phyloP scores from a whole-genome alignment of 1,284 basidiomycete genomes.

The Takashimella tepidaria region DNA sequence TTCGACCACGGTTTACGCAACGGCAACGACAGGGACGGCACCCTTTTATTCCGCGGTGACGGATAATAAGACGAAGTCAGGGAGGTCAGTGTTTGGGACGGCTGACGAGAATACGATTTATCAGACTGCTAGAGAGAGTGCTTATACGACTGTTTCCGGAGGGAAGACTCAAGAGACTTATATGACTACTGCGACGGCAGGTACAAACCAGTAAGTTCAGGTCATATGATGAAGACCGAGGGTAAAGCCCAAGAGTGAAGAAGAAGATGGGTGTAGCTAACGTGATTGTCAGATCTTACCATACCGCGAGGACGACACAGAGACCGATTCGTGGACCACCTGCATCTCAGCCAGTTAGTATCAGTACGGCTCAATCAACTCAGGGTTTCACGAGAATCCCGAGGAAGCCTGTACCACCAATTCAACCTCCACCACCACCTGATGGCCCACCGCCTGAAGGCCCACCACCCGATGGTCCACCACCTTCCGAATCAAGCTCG shows the following conservation, averaged over 20 bases:
- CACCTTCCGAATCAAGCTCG: not conserved
- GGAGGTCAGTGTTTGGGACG: conserved; percentile 17
- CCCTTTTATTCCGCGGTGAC: not conserved
- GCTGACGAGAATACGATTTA: conserved; percentile 22
- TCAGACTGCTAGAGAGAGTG: conserved; percentile 9
- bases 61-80: conserved; percentile 1
- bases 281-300: conserved; percentile 14
- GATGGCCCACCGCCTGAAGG: conserved; percentile 9
- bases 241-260: too few relatives aligned
- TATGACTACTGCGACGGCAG: conserved; percentile 15
- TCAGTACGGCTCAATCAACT: conserved; percentile 27
- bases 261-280: not conserved
- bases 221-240: too few relatives aligned
- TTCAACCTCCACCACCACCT: conserved; percentile 10
- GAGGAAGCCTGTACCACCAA: conserved; percentile 24
- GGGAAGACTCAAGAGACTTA: conserved; percentile 21
- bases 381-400: conserved; percentile 14
- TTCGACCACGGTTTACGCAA: not conserved
- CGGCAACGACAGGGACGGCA: not conserved
- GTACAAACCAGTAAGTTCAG: not conserved
- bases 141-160: conserved; percentile 16
- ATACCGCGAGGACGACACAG: conserved; percentile 15
- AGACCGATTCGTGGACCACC: not conserved
- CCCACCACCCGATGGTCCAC: conserved; percentile 7
- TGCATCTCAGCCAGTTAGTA: conserved; percentile 7